Conservation (phyloP, 2,329 filamentous ascomycete species). For the Cercospora janseana region DNA sequence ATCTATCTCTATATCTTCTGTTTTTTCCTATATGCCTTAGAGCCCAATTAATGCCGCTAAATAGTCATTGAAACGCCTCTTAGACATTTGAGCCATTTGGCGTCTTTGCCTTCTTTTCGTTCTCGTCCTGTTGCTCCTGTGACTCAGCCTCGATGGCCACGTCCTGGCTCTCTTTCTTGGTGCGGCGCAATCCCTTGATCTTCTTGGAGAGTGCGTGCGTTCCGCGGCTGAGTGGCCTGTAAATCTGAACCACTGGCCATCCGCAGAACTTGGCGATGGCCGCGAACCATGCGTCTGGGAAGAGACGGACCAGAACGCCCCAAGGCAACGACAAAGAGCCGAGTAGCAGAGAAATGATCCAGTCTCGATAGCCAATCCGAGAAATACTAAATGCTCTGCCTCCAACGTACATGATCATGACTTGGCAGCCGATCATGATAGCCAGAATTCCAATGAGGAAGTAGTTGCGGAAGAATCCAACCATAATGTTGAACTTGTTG, state of each 20-base stretch:
- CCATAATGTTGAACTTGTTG: slow-evolving; percentile 93
- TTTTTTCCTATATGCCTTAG: slow-evolving; percentile 11
- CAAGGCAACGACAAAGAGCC: slow-evolving; percentile 79
- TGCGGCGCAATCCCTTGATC: slow-evolving; percentile 20
- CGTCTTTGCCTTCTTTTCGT: slow-evolving; percentile 18
- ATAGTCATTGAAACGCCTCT: not conserved
- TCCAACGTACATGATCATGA: slow-evolving; percentile 86
- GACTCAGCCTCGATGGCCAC: slow-evolving; percentile 20
- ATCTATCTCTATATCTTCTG: not conserved
- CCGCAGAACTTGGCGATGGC: slow-evolving; percentile 44
- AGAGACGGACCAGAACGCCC: slow-evolving; percentile 73
- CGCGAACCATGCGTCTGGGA: slow-evolving; percentile 69
- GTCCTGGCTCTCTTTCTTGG: slow-evolving; percentile 21
- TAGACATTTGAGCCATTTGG: slow-evolving; percentile 10
- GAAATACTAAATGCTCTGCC: slow-evolving; percentile 69
- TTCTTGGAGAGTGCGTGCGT: slow-evolving; percentile 22
- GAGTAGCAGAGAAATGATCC: slow-evolving; percentile 81
- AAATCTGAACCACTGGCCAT: slow-evolving; percentile 31
- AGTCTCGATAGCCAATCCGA: slow-evolving; percentile 67
- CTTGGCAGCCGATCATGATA: slow-evolving; percentile 84
- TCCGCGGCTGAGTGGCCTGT: slow-evolving; percentile 24
- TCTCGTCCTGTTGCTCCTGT: slow-evolving; percentile 18
- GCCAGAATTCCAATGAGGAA: slow-evolving; percentile 84
- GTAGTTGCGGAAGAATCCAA: slow-evolving; percentile 77
- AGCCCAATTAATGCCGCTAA: slow-evolving; percentile 11